Conservation (phyloP, 2,329 filamentous ascomycete genomes). For the Pleoardoris graminearum region DNA sequence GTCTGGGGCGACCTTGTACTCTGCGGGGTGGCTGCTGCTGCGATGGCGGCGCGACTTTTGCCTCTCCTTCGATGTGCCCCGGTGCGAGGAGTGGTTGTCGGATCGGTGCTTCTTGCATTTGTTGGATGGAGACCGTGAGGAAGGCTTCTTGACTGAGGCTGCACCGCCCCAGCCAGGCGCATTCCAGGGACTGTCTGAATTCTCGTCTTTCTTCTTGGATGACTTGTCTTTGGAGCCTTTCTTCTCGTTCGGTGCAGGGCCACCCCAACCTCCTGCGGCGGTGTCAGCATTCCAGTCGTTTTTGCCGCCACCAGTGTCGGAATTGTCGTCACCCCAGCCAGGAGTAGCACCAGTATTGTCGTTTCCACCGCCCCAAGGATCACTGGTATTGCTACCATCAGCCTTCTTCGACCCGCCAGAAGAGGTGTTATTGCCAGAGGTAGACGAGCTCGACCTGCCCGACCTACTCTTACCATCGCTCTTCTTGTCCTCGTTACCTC, state of each 20-base stretch:
- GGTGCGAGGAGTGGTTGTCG: background rate
- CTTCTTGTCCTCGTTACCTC: background rate
- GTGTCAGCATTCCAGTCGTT: background rate
- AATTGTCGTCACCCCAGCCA: background rate
- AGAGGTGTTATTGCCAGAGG: background rate
- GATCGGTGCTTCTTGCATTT: background rate
- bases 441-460: background rate
- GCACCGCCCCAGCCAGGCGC: background rate
- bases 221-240: background rate
- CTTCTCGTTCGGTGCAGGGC: background rate
- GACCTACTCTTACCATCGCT: background rate
- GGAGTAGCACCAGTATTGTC: background rate
- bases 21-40: conserved; percentile 6
- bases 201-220: background rate
- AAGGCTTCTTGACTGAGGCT: background rate
- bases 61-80: background rate
- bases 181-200: background rate
- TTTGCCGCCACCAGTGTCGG: background rate
- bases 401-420: background rate
- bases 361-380: background rate
- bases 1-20: conserved; percentile 32
- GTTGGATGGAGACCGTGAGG: background rate
- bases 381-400: background rate
- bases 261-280: background rate
- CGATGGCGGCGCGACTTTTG: background rate